phyloP scores from a whole-genome alignment of 1,284 basidiomycete genomes.

The Ceratorhiza oryzae-sativae region DNA sequence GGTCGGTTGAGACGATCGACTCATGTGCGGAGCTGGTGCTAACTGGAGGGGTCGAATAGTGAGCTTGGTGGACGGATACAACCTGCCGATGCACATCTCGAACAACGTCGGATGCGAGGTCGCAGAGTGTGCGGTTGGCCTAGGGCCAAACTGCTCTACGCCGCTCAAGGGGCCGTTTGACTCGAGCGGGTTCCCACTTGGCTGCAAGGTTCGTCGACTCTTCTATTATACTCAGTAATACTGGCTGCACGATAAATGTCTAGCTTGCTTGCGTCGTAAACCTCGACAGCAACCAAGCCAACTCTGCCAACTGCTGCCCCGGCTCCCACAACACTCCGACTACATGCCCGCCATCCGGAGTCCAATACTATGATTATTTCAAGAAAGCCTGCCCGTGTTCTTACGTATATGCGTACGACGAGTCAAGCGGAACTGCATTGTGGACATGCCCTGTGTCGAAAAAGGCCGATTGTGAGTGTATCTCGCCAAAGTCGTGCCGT shows the following conservation, averaged over 20 bases:
- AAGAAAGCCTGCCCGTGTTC: slow-evolving; percentile 1
- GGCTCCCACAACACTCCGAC: slow-evolving; percentile 58
- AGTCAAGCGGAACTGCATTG: slow-evolving; percentile 11
- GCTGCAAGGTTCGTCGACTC: slow-evolving; percentile 58
- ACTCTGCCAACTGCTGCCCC: slow-evolving; percentile 65
- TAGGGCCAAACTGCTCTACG: slow-evolving; percentile 43
- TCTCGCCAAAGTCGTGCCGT: neutral
- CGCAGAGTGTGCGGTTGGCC: slow-evolving; percentile 45
- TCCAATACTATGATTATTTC: neutral
- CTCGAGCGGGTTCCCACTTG: slow-evolving; percentile 59
- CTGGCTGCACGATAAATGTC: neutral
- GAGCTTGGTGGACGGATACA: slow-evolving; percentile 66
- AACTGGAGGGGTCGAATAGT: slow-evolving; percentile 49
- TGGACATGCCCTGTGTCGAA: slow-evolving; percentile 14
- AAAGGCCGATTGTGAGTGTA: slow-evolving; percentile 40
- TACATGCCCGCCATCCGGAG: slow-evolving; percentile 47
- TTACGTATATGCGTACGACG: slow-evolving; percentile 18
- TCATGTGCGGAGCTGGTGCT: slow-evolving; percentile 64
- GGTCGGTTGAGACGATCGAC: slow-evolving; percentile 45
- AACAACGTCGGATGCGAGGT: slow-evolving; percentile 60
- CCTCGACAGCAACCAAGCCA: slow-evolving; percentile 39
- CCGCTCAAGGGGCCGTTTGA: slow-evolving; percentile 59
- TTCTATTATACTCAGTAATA: slow-evolving; percentile 30
- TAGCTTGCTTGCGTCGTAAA: slow-evolving; percentile 60
- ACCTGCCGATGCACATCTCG: slow-evolving; percentile 63